Conservation (phyloP, 2,329 filamentous ascomycete species). For the Ceratocystis albifundus region DNA sequence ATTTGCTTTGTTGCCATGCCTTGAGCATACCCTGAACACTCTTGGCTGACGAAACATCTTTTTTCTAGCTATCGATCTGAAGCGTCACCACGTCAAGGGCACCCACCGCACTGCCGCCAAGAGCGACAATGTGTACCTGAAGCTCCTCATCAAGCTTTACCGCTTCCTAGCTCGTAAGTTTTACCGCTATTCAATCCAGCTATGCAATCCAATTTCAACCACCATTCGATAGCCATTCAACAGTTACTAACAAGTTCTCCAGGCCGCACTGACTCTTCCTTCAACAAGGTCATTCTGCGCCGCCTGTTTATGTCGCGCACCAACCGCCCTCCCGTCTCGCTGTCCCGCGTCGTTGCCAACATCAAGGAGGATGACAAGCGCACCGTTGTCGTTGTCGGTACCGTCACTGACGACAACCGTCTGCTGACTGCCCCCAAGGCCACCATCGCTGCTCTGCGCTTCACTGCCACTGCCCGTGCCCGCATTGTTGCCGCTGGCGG, state of each 20-base stretch:
- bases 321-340: constrained; percentile 89
- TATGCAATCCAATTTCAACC: neutral
- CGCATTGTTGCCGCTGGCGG: constrained; percentile 88
- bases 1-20: constrained; percentile 27
- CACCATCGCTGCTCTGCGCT: constrained; percentile 84
- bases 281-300: constrained; percentile 98
- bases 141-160: constrained; percentile 96
- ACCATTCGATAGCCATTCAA: neutral
- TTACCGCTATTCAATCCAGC: neutral
- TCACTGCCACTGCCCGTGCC: constrained; percentile 90
- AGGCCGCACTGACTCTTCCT: constrained; percentile 92
- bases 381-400: constrained; percentile 88
- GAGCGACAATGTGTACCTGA: constrained; percentile 96
- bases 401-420: constrained; percentile 96
- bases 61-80: constrained; percentile 58
- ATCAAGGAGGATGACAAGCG: constrained; percentile 59
- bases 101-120: constrained; percentile 89
- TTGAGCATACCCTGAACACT: constrained; percentile 47
- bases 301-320: constrained; percentile 98
- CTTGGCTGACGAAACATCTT: constrained; percentile 26
- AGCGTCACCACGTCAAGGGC: constrained; percentile 55
- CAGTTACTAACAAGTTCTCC: constrained; percentile 21
- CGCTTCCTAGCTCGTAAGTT: constrained; percentile 87
- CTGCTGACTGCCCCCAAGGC: constrained; percentile 83
- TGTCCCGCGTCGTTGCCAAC: constrained; percentile 76